Percentiles rank a stretch among this genome's conserved stretches.
These are phyloP conservation scores for Aspergillus bridgeri DNA, from an alignment of 495 filamentous ascomycete species.

Conservation along the genomic window DNA sequence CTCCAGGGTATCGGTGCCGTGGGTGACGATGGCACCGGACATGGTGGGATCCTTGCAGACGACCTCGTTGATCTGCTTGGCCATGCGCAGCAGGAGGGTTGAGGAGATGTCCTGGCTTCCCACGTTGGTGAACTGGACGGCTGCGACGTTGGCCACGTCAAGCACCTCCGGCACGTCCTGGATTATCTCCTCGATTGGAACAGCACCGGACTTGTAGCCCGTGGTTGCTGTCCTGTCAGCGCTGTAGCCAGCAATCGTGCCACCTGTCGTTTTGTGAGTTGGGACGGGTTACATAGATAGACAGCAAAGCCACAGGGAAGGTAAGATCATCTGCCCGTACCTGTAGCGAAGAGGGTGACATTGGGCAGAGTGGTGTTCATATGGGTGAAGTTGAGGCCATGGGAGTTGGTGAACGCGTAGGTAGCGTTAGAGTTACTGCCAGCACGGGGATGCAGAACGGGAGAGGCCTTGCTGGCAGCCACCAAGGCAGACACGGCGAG, in stretches of 20 bases:
- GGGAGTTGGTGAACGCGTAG: slow-evolving; percentile 30
- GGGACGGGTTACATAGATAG: not conserved
- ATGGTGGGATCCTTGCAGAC: slow-evolving; percentile 41
- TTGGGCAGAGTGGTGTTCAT: slow-evolving; percentile 46
- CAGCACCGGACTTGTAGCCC: slow-evolving; percentile 43
- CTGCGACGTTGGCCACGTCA: slow-evolving; percentile 46
- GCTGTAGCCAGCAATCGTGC: slow-evolving; percentile 46
- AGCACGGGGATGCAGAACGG: slow-evolving; percentile 22
- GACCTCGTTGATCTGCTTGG: slow-evolving; percentile 36
- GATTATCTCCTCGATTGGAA: slow-evolving; percentile 39
- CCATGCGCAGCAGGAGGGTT: slow-evolving; percentile 39
- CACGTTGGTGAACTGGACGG: slow-evolving; percentile 41
- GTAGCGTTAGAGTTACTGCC: slow-evolving; percentile 13
- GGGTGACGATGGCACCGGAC: slow-evolving; percentile 46
- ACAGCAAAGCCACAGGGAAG: not conserved
- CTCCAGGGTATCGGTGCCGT: slow-evolving; percentile 51
- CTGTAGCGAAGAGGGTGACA: slow-evolving; percentile 49
- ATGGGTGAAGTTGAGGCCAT: slow-evolving; percentile 35
- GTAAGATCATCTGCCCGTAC: slow-evolving; percentile 6
- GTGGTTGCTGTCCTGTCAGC: slow-evolving; percentile 42
- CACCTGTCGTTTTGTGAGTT: slow-evolving; percentile 22
- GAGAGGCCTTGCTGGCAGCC: slow-evolving; percentile 24
- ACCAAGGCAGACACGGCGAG: slow-evolving; percentile 23
- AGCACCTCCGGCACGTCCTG: slow-evolving; percentile 40
- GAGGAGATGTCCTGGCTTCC: slow-evolving; percentile 39